These are phyloP conservation scores for Metschnikowia koreensis DNA, from an alignment of 805 yeast species.

Conservation along the genomic window DNA sequence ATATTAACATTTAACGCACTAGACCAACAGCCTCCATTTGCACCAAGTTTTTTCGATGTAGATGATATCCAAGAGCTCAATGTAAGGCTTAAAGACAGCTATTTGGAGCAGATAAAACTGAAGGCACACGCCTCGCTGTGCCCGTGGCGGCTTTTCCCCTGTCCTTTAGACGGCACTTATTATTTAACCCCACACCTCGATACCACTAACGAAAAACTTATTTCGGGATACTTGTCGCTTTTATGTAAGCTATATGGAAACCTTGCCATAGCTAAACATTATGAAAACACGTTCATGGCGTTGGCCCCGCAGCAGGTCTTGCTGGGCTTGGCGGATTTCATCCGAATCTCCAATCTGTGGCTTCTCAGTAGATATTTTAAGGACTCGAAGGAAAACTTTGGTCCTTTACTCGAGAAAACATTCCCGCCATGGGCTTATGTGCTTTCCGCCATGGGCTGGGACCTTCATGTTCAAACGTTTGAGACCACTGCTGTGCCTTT, in stretches of 20 bases:
- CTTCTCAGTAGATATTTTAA: constrained; percentile 28
- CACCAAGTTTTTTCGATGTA: constrained; percentile 13
- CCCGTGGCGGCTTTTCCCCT: constrained; percentile 37
- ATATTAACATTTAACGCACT: constrained; percentile 27
- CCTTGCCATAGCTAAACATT: constrained; percentile 5
- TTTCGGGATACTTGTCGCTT: constrained; percentile 27
- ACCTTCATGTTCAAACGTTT: constrained; percentile 31
- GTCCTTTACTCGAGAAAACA: constrained; percentile 19
- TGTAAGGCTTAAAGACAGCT: constrained; percentile 22
- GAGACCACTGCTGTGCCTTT: constrained; percentile 26
- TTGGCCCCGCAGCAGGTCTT: constrained; percentile 1
- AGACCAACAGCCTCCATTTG: constrained; percentile 13
- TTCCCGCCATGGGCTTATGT: constrained; percentile 34
- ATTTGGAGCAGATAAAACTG: constrained; percentile 24
- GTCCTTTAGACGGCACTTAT: constrained; percentile 33
- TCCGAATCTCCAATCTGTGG: constrained; percentile 31
- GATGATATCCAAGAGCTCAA: constrained; percentile 28
- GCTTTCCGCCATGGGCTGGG: constrained; percentile 41
- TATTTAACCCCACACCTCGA: constrained; percentile 34
- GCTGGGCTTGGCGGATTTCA: constrained; percentile 14
- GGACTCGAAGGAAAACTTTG: constrained; percentile 37
- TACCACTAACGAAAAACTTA: constrained; percentile 28
- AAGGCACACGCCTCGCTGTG: constrained; percentile 33
- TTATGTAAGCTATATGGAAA: constrained; percentile 31
- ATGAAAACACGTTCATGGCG: neutral